These are phyloP conservation scores for Corynascus novoguineensis DNA, from an alignment of 495 filamentous ascomycete species.

Conservation along the genomic window DNA sequence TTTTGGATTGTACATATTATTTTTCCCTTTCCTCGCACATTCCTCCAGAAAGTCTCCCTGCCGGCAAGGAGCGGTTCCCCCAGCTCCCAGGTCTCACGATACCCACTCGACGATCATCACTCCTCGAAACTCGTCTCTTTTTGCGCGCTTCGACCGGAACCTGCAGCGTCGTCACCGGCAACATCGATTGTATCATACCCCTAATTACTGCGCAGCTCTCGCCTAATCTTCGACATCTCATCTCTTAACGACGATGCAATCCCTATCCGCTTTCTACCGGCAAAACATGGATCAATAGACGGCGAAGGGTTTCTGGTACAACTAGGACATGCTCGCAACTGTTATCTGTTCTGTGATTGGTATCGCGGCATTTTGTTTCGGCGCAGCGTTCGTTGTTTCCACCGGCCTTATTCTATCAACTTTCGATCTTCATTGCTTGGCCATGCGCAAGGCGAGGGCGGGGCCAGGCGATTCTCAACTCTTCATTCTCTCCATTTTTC, in stretches of 20 bases:
- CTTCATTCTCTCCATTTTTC: not conserved
- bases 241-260: conserved; percentile 1
- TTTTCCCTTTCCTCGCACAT: conserved; percentile 10
- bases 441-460: not conserved
- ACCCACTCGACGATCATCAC: not conserved
- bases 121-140: not conserved
- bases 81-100: not conserved
- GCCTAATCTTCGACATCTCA: not conserved
- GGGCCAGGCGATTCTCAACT: not conserved
- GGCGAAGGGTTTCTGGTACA: not conserved
- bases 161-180: conserved; percentile 5
- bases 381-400: not conserved
- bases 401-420: not conserved
- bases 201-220: not conserved
- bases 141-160: not conserved
- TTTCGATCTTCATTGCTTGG: not conserved
- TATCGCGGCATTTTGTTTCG: not conserved
- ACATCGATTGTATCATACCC: conserved; percentile 13
- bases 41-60: not conserved
- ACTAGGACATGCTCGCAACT: not conserved
- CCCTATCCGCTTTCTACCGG: not conserved
- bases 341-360: not conserved
- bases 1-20: conserved; percentile 33
- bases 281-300: not conserved
- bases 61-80: not conserved